Evolutionary conservation across 2,329 filamentous ascomycete genomes (phyloP).

Genomic region (Ascochyta fabae): DNA sequence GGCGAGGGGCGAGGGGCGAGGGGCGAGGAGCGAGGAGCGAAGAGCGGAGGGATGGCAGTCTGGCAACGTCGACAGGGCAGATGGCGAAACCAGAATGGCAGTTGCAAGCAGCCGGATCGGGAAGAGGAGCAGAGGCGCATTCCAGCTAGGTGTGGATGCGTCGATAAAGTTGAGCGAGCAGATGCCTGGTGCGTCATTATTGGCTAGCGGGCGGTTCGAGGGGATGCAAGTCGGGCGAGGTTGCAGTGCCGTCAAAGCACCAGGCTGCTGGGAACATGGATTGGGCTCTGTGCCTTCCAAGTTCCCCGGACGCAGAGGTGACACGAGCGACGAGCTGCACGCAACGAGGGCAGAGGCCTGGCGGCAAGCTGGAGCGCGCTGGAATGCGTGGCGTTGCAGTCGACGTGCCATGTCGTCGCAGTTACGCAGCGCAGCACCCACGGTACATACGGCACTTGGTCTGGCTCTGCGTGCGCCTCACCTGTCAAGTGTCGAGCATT

Average conservation of each 20-base stretch:
- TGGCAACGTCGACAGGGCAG: conserved; percentile 6
- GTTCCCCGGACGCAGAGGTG: conserved; percentile 9
- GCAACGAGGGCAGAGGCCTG: not conserved
- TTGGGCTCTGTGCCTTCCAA: conserved; percentile 4
- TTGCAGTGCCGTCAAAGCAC: conserved; percentile 12
- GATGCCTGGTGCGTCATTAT: conserved; percentile 14
- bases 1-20: too few species aligned
- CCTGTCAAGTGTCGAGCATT: conserved; percentile 8
- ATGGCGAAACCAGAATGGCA: conserved; percentile 11
- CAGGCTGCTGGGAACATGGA: conserved; percentile 11
- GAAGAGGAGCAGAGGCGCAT: conserved; percentile 9
- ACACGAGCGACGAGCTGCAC: conserved; percentile 8
- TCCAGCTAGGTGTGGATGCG: not conserved
- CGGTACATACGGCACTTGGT: too few species aligned
- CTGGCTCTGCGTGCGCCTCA: not conserved
- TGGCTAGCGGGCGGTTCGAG: conserved; percentile 7
- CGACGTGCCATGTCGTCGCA: conserved; percentile 1
- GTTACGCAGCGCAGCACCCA: not conserved
- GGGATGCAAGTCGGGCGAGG: conserved; percentile 22
- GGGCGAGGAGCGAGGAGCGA: not conserved
- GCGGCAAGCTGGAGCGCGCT: not conserved
- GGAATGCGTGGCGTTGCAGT: conserved; percentile 2
- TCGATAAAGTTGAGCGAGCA: not conserved
- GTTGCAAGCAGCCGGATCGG: conserved; percentile 6
- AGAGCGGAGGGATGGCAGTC: not conserved